These are phyloP conservation scores for Penicillium sp. DNA, from an alignment of 2,329 filamentous ascomycete species.

Conservation along the genomic window DNA sequence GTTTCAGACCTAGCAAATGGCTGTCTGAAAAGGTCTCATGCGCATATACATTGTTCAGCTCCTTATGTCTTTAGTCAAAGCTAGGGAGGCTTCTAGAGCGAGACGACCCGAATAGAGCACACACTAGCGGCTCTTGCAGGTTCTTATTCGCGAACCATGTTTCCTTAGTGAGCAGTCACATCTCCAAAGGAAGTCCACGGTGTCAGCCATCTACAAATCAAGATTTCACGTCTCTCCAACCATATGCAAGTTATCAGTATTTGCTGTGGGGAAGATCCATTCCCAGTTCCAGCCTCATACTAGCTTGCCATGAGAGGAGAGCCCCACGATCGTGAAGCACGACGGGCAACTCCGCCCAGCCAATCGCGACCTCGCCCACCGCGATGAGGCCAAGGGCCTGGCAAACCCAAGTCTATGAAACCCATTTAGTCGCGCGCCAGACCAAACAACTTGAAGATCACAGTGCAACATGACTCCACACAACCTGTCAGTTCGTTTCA, in stretches of 20 bases:
- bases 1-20: neutral
- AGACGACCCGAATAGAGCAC: neutral
- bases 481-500: conserved; percentile 4
- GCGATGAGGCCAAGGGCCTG: conserved; percentile 8
- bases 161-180: neutral
- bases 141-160: neutral
- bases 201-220: neutral
- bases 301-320: neutral
- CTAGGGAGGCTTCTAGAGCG: neutral
- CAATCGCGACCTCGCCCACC: neutral
- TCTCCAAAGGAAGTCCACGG: neutral
- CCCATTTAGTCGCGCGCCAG: conserved; percentile 13
- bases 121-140: conserved; percentile 11
- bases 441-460: conserved; percentile 1
- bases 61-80: neutral
- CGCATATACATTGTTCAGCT: neutral
- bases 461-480: neutral
- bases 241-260: neutral
- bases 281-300: neutral
- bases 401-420: conserved; percentile 3
- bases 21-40: neutral
- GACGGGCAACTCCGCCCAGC: neutral
- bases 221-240: neutral
- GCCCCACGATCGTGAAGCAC: neutral
- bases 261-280: neutral